Evolutionary conservation across 805 yeast genomes (phyloP), one percentile per base, ranked within the genome.

Genomic region (Ogataea thermomethanolica): DNA sequence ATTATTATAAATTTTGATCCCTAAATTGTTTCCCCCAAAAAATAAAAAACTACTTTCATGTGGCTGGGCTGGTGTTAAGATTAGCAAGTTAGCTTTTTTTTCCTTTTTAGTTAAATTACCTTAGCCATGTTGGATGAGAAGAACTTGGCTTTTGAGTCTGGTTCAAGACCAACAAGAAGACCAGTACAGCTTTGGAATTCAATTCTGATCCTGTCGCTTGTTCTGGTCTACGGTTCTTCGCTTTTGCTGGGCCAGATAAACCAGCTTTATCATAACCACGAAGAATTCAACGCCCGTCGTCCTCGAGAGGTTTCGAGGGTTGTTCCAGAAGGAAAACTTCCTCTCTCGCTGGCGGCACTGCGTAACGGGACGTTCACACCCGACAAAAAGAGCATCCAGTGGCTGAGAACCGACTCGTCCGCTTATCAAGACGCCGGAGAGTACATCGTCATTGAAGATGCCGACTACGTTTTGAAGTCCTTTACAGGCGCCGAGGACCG

Each of bases 341-440:
- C 66, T 6, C 34, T 74, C 7, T 56, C 68, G 0, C 71, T 78
- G 37, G 62, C 65, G 1, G 64, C 67, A 29, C 64, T 70, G 2
- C 70, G 91, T 48, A 73, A 75, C 36, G 78, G 78, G 1, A 68
- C 74, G 3, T 84, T 84, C 50, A 45, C 56, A 0, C 82, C 93
- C 0, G 60, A 65, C 11, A 61, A 54, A 35, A 74, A 76, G 45
- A 59, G 73, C 7, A 67, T 87, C 24, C 91, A 84, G 58, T 87
- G 95, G 95, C 75, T 86, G 32, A 55, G 54, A 39, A 62, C 70
- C 1, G 76, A 78, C 1, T 68, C 68, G 17, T 74, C 82, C 0
- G 54, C 64, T 8, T 47, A 50, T 9, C 62, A 75, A 45, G 90
- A 82, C 56, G 73, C 72, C 43, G 95, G 95, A 5, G 73, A 86